Base-by-base conservation (phyloP, 495 filamentous ascomycete species). In the Xylaria scruposa region DNA sequence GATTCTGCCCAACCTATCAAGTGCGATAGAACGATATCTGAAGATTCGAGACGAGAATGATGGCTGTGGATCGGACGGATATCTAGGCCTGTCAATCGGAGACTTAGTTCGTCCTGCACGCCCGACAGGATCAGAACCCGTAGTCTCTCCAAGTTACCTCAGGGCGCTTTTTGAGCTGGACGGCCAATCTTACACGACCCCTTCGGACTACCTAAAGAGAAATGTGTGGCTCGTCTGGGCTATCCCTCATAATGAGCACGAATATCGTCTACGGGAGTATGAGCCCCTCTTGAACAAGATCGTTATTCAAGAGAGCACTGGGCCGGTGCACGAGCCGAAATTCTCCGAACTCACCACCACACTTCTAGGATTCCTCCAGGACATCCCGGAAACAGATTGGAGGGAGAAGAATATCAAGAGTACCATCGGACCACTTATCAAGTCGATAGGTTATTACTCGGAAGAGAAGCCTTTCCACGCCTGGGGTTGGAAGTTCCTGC, bases 191-290 rank as follows among this genome's bases (percentile, higher is more conserved):
- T 95, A 90, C 78, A 87, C 83, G 21, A 88, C 77, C 9, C 82
- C 90, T 0, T n/a, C 78, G 12, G 79, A 85, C 4, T 96, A 91
- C 76, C 77, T 90, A 21, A 40, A 82, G 26, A 83, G 88, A 36
- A 90, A 91, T 78, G 73, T 75, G 49, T 90, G 90, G 75, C 90
- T 95, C 79, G 91, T 96, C 81, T 85, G 82, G 64, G 72, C 83
- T 7, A 74, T 85, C 13, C 81, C 81, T 33, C 70, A 19, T 56
- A 15, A 38, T 2, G 31, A 72, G 29, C 67, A 77, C 68, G 44
- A n/a, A 38, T 31, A 42, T 1, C 66, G 54, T 10, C 33, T 75
- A 8, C 31, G 5, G 2, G 60, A 72, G 6, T 54, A 67, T 6
- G 59, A 38, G 6, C 17, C 26, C 4, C 0, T 38, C 8, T 33